These are phyloP conservation scores for Suillus americanus DNA, from an alignment of 768 basidiomycete genomes.

Conservation along the genomic window DNA sequence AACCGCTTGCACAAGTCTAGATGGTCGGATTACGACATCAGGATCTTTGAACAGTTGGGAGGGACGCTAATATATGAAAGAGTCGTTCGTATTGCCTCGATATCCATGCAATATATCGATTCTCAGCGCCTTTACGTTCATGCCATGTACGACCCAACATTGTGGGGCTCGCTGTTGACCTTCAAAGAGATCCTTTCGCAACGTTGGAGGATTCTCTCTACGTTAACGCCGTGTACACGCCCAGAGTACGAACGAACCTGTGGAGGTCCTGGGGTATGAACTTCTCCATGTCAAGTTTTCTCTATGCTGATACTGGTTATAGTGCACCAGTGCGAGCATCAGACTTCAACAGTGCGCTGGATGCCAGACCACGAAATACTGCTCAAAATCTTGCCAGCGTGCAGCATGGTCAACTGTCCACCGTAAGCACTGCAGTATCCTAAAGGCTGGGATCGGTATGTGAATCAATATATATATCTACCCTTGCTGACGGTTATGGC, in stretches of 20 bases:
- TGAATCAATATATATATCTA: neutral
- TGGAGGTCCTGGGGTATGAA: neutral
- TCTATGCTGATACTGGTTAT: neutral
- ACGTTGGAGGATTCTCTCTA: neutral
- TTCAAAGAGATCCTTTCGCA: neutral
- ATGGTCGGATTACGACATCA: neutral
- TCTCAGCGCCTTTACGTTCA: conserved; percentile 1
- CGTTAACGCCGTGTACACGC: neutral
- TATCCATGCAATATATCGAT: neutral
- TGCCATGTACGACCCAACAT: neutral
- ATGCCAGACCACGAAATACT: conserved; percentile 1
- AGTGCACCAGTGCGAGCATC: neutral
- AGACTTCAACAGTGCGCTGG: neutral
- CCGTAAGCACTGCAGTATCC: neutral
- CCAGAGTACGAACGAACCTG: neutral
- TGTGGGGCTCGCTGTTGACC: neutral
- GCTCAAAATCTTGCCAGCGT: neutral
- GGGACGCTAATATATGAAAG: neutral
- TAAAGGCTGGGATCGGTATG: neutral
- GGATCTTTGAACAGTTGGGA: neutral
- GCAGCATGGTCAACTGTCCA: neutral
- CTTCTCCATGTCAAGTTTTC: neutral
- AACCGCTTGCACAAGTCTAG: conserved; percentile 1
- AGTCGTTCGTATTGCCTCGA: neutral
- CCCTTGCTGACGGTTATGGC: neutral